phyloP scores from a whole-genome alignment of 345 rosid genomes.

The Lumnitzera littorea region DNA sequence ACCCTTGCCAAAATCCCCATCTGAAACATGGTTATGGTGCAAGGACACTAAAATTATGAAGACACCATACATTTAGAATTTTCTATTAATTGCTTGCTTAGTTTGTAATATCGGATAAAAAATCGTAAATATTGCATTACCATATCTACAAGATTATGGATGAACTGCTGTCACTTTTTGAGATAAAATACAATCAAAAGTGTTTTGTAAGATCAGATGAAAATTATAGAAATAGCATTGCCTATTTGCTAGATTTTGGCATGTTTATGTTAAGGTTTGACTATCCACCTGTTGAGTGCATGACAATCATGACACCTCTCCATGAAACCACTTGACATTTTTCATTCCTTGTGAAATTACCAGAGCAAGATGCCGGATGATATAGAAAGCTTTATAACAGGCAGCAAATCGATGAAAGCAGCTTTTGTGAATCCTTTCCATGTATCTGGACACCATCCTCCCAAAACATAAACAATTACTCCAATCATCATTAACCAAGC shows the following conservation, averaged over 20 bases:
- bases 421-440: constrained; percentile 9
- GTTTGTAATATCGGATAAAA: no score
- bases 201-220: background rate
- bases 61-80: constrained; percentile 16
- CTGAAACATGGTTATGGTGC: constrained; percentile 88
- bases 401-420: constrained; percentile 3
- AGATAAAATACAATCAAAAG: no score
- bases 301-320: no score
- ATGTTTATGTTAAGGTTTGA: no score
- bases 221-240: no score
- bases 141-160: no score
- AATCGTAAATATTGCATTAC: no score
- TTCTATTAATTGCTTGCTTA: no score
- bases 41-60: constrained; percentile 38
- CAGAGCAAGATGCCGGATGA: constrained; percentile 11
- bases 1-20: constrained; percentile 87
- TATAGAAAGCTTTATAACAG: constrained; percentile 8
- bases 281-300: no score
- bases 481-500: background rate
- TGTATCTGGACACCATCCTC: constrained; percentile 8
- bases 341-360: background rate
- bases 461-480: constrained; percentile 2
- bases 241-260: no score
- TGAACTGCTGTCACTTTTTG: no score
- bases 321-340: no score